Conservation (phyloP, 331 rosid species). For the Stylosanthes scabra region DNA sequence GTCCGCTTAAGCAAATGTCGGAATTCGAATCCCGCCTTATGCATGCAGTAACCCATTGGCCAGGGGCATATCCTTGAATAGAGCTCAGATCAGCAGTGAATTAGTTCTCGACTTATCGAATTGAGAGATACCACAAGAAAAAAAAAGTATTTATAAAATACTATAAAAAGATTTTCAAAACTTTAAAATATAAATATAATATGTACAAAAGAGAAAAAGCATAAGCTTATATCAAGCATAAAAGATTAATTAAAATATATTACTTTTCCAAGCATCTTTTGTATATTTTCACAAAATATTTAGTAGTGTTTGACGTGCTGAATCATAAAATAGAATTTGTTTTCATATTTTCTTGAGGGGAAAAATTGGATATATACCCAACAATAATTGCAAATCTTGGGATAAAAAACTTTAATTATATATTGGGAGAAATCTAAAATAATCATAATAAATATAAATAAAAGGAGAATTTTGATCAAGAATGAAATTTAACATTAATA, state of each 20-base stretch:
- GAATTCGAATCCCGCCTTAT: too few species aligned
- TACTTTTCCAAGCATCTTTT: background rate
- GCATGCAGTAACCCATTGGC: too few species aligned
- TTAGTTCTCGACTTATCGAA: too few species aligned
- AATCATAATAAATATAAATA: background rate
- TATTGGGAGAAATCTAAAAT: background rate
- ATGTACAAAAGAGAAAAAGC: background rate
- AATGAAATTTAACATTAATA: too few species aligned
- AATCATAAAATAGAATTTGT: background rate
- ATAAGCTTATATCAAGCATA: too few species aligned
- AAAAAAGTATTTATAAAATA: background rate
- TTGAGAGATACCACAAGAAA: too few species aligned
- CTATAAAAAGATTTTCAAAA: background rate
- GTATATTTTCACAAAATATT: background rate
- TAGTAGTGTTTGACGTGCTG: background rate
- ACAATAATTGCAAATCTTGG: background rate
- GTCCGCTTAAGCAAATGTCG: too few species aligned
- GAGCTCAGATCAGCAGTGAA: too few species aligned
- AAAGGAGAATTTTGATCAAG: too few species aligned
- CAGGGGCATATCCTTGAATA: too few species aligned
- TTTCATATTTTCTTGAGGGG: background rate
- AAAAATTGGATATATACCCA: background rate
- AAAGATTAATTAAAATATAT: background rate
- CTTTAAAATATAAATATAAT: background rate
- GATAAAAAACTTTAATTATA: background rate